Conservation (phyloP, 176 grass and related monocot genomes). For the Elymus sibiricus region DNA sequence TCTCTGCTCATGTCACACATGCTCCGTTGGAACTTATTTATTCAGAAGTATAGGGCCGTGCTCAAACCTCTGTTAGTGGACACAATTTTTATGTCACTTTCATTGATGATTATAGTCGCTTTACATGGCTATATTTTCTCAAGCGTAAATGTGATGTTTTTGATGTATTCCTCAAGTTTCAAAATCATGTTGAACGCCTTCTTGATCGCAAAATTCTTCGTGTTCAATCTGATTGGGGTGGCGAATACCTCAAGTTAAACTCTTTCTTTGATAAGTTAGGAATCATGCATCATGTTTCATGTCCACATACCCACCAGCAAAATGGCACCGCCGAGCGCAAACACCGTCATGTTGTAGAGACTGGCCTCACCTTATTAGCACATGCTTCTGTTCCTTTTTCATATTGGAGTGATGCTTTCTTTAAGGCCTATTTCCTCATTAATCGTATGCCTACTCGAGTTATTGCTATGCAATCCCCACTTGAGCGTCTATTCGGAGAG, state of each 20-base stretch:
- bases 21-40: not conserved
- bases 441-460: no score
- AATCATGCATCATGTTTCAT: not conserved
- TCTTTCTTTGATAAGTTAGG: not conserved
- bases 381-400: no score
- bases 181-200: not conserved
- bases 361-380: no score
- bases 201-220: not conserved
- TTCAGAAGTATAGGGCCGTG: not conserved
- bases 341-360: no score
- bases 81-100: not conserved
- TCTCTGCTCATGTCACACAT: not conserved
- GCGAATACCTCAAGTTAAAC: not conserved
- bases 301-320: not conserved
- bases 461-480: no score
- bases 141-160: not conserved
- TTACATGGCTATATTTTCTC: not conserved
- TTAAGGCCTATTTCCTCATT: no score
- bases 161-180: not conserved
- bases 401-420: no score
- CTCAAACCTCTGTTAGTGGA: not conserved
- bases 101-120: not conserved
- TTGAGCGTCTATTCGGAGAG: no score
- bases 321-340: not conserved
- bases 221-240: not conserved